These are phyloP conservation scores for Protomyces inundatus DNA, from an alignment of 1,139 yeast species.

Conservation along the genomic window DNA sequence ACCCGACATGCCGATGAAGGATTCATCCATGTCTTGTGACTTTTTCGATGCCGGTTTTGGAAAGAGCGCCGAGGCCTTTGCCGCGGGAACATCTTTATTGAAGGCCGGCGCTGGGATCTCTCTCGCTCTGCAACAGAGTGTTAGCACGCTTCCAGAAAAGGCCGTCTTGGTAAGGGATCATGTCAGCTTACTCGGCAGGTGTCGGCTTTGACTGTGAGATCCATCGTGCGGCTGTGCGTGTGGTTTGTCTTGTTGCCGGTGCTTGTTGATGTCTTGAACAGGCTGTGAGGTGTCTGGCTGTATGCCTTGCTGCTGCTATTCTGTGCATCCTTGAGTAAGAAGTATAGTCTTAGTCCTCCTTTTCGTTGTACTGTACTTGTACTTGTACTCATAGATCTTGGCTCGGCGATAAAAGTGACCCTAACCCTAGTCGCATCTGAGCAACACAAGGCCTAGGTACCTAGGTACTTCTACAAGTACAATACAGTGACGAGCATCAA, in stretches of 20 bases:
- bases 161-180: too few relatives aligned
- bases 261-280: not conserved
- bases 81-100: constrained; percentile 30
- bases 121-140: constrained; percentile 6
- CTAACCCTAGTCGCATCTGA: too few relatives aligned
- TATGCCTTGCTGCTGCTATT: not conserved
- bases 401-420: too few relatives aligned
- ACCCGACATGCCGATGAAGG: constrained; percentile 86
- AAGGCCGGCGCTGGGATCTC: constrained; percentile 35
- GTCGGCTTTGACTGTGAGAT: not conserved
- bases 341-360: too few relatives aligned
- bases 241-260: not conserved
- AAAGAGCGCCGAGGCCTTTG: constrained; percentile 6
- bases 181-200: not conserved
- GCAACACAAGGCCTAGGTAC: too few relatives aligned
- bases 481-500: too few relatives aligned
- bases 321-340: not conserved
- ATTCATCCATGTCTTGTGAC: constrained; percentile 56
- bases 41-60: constrained; percentile 5
- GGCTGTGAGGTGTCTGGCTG: not conserved
- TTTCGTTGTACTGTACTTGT: too few relatives aligned
- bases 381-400: too few relatives aligned
- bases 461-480: too few relatives aligned
- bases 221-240: not conserved
- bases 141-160: too few relatives aligned